Evolutionary conservation across 169 alveolate species (phyloP).

Genomic region (Cytauxzoon felis): DNA sequence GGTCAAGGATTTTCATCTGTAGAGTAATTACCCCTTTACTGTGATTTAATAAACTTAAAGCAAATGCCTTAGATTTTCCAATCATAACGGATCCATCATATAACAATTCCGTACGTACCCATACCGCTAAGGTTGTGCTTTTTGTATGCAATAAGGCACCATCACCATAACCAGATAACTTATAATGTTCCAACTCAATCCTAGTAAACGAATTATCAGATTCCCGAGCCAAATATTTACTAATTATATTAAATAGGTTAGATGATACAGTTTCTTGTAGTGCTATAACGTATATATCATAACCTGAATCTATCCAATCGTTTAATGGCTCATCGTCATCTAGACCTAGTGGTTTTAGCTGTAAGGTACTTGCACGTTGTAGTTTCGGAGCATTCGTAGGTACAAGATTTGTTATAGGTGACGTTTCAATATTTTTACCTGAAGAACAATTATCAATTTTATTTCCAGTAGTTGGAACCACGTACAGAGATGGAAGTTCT

Average conservation of each 20-base stretch:
- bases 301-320: conserved; percentile 74
- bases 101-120: conserved; percentile 60
- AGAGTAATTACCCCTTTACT: conserved; percentile 81
- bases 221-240: conserved; percentile 61
- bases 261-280: conserved; percentile 78
- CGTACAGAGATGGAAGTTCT: too few relatives aligned
- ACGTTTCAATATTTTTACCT: too few relatives aligned
- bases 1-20: conserved; percentile 63
- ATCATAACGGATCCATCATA: conserved; percentile 57
- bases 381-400: background rate
- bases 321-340: conserved; percentile 66
- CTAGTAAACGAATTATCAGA: conserved; percentile 59
- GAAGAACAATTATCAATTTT: too few relatives aligned
- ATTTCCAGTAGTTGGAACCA: too few relatives aligned
- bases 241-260: conserved; percentile 61
- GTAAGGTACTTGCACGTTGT: background rate
- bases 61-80: conserved; percentile 59
- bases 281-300: conserved; percentile 76
- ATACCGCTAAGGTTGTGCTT: conserved; percentile 72
- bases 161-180: conserved; percentile 79
- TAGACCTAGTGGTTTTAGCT: conserved; percentile 14
- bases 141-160: conserved; percentile 80
- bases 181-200: conserved; percentile 68
- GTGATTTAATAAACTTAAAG: conserved; percentile 68
- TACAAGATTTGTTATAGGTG: too few relatives aligned